A percentile compares a stretch with the other conserved stretches of the same genome.
phyloP scores from a whole-genome alignment of 2,329 filamentous ascomycete genomes.

The Cladophialophora immunda region DNA sequence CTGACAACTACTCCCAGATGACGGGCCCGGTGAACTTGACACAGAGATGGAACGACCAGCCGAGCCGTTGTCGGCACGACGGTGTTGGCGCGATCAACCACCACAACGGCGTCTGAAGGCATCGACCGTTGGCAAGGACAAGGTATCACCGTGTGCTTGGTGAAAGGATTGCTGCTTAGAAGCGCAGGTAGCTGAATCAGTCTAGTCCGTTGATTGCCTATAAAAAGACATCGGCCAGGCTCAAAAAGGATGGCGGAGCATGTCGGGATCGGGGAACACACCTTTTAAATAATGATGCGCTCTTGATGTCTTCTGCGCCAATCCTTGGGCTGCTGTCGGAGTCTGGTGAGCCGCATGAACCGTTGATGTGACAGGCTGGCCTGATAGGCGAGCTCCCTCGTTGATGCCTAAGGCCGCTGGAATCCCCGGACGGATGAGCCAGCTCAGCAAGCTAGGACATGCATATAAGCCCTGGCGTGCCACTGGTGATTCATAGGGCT shows the following conservation, averaged over 20 bases:
- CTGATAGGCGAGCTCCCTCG: background rate
- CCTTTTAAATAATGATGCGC: background rate
- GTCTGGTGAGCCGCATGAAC: background rate
- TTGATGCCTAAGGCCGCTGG: background rate
- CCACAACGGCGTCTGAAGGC: background rate
- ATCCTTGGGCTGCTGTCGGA: background rate
- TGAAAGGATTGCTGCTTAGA: conserved; percentile 3
- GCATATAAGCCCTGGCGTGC: conserved; percentile 7
- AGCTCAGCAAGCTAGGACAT: conserved; percentile 8
- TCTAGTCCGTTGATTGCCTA: conserved; percentile 13
- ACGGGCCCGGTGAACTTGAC: conserved; percentile 8
- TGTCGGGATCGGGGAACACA: background rate
- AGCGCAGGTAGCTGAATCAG: conserved; percentile 1
- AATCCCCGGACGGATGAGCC: background rate
- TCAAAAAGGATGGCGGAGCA: conserved; percentile 9
- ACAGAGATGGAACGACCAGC: conserved; percentile 3
- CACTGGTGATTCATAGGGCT: conserved; percentile 1
- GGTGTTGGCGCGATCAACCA: background rate
- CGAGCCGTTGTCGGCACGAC: background rate
- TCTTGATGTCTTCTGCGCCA: background rate
- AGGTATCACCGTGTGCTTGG: background rate
- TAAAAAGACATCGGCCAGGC: conserved; percentile 19
- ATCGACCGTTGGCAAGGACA: conserved; percentile 5
- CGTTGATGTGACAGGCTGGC: background rate
- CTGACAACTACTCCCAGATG: background rate